Base-by-base conservation (phyloP, 805 yeast genomes). In the Candida corydali region DNA sequence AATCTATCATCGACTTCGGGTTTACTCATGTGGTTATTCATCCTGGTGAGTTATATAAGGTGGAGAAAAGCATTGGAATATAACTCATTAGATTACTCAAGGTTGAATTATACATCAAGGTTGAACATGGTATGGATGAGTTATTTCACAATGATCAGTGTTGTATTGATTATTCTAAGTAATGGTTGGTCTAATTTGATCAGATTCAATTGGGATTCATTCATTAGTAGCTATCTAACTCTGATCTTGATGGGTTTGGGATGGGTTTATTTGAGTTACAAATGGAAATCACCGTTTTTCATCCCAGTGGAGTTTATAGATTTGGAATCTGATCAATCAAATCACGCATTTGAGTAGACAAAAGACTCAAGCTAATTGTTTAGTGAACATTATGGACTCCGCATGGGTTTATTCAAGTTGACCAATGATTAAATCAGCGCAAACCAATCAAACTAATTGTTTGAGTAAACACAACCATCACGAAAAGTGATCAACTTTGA, bases 31-130 rank as follows among this genome's bases (percentile, higher is more conserved):
- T 56, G 61, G 61, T 37, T 47, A 16, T 49, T 47, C 15, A 42
- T 52, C 11, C 43, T 50, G 25, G 20, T 45, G 2, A 41, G 50
- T 17, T 51, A 54, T 36, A 23, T 46, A 5, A 42, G 51, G 11
- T 53, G 39, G 33, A 16, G 37, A 15, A 24, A 30, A 28, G 23
- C 29, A 9, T 26, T 44, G 14, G 8, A 26, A 27, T 42, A 38
- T n/a, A 87, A 82, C 57, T 82, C 82, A 12, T 57, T 77, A 36
- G 71, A 68, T 64, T 71, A 41, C 81, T 73, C 56, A 82, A 82
- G 43, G 78, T 69, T 50, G 81, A 78, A 35, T 58, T 82, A 3
- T 78, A 67, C 17, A 17, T 34, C 42, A 18, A 24, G 14, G 4
- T n/a, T 24, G 5, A 36, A 38, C 4, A 32, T 41, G 31, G 26